Percentiles rank a stretch among this genome's conserved stretches.
Conservation (phyloP, 805 yeast genomes). For the Grigorovia transvaalensis region DNA sequence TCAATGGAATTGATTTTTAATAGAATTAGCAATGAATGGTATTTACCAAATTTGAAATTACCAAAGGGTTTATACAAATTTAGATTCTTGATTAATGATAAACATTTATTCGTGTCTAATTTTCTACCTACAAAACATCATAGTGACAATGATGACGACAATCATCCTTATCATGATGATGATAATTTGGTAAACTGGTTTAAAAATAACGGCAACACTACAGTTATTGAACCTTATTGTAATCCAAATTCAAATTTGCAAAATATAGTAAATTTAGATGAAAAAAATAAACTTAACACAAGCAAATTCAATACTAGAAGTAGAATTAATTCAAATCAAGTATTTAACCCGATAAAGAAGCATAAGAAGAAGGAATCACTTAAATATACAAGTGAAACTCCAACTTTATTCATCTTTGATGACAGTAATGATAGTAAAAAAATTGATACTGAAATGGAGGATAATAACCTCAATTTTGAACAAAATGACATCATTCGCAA, state of each 20-base stretch:
- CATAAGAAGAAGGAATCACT: background rate
- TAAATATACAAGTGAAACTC: background rate
- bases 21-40: conserved; percentile 27
- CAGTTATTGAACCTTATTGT: background rate
- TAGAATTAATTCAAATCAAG: background rate
- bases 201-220: background rate
- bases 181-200: background rate
- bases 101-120: conserved; percentile 29
- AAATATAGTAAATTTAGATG: too few species aligned
- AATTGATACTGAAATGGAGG: background rate
- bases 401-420: background rate
- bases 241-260: background rate
- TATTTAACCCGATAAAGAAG: background rate
- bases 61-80: conserved; percentile 46
- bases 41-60: conserved; percentile 33
- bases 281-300: too few species aligned
- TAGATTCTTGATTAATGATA: conserved; percentile 34
- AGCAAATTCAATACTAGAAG: background rate
- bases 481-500: background rate
- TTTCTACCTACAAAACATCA: conserved; percentile 31
- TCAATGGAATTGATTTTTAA: conserved; percentile 11
- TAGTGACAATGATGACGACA: too few species aligned
- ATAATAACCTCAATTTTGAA: background rate
- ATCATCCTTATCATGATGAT: too few species aligned
- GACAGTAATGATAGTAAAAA: background rate